These are phyloP conservation scores for Rhizopogon roseolus DNA, from an alignment of 768 basidiomycete genomes.

Conservation along the genomic window DNA sequence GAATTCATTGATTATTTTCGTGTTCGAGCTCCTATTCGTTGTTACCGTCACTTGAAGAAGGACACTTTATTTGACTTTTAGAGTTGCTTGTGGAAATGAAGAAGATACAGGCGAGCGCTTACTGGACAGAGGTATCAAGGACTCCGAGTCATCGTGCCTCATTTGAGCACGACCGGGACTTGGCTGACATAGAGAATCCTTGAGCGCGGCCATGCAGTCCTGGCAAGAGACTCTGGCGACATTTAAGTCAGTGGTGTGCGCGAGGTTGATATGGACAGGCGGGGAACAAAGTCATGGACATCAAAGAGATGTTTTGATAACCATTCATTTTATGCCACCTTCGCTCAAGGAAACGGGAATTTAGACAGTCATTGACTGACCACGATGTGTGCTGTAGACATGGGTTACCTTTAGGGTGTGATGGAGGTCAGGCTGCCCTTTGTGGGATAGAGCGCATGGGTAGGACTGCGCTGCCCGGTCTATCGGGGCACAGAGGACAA, in stretches of 20 bases:
- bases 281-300: too few species aligned
- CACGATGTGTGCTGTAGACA: too few species aligned
- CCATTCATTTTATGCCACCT: too few species aligned
- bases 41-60: slow-evolving; percentile 86
- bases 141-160: slow-evolving; percentile 84
- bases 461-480: too few species aligned
- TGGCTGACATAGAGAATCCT: slow-evolving; percentile 61
- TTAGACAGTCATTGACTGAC: too few species aligned
- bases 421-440: too few species aligned
- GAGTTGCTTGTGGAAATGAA: neutral
- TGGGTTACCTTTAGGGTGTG: too few species aligned
- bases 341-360: too few species aligned
- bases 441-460: too few species aligned
- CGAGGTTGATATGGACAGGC: slow-evolving; percentile 56
- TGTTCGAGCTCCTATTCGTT: slow-evolving; percentile 94
- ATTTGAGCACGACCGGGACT: slow-evolving; percentile 82
- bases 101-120: slow-evolving; percentile 25
- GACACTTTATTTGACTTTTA: slow-evolving; percentile 85
- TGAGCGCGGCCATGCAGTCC: slow-evolving; percentile 65
- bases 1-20: slow-evolving; percentile 37
- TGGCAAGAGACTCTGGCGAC: slow-evolving; percentile 71
- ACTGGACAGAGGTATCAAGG: slow-evolving; percentile 88
- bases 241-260: slow-evolving; percentile 57
- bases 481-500: too few species aligned
- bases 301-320: too few species aligned